phyloP scores from a whole-genome alignment of 495 filamentous ascomycete genomes.

The Chlorociboria aeruginascens region DNA sequence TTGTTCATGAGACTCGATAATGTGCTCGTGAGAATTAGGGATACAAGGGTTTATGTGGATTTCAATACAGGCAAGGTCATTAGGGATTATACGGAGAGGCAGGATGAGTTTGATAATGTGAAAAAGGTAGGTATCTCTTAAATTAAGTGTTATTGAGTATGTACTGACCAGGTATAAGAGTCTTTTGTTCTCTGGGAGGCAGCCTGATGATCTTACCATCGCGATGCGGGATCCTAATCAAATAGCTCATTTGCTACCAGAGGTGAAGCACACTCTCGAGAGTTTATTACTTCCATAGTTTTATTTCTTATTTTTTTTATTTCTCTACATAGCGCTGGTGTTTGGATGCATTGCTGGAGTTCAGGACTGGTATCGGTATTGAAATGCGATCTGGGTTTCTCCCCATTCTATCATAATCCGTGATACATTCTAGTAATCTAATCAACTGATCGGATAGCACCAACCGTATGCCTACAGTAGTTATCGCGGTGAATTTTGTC shows the following conservation, averaged over 20 bases:
- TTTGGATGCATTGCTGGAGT: too few relatives aligned
- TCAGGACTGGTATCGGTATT: too few relatives aligned
- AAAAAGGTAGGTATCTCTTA: conserved; percentile 45
- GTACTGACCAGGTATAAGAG: conserved; percentile 31
- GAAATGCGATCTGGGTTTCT: too few relatives aligned
- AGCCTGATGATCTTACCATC: conserved; percentile 59
- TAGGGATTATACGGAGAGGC: conserved; percentile 75
- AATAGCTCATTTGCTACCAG: conserved; percentile 58
- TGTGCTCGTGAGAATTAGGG: conserved; percentile 73
- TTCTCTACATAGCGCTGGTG: neutral
- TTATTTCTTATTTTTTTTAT: neutral
- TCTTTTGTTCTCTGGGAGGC: conserved; percentile 47
- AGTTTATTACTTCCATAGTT: conserved; percentile 22
- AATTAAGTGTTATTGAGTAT: neutral
- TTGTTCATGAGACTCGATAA: conserved; percentile 90
- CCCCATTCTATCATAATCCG: too few relatives aligned
- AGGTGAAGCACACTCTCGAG: conserved; percentile 46
- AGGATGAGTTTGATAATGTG: conserved; percentile 66
- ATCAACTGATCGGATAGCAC: too few relatives aligned
- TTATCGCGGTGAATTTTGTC: too few relatives aligned
- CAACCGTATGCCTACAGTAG: too few relatives aligned
- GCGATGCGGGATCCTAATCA: conserved; percentile 75
- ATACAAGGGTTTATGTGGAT: conserved; percentile 87
- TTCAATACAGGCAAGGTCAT: conserved; percentile 73
- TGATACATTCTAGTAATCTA: too few relatives aligned